These are phyloP conservation scores for Yamadazyma phyllophila DNA, from an alignment of 805 yeast genomes.

Conservation along the genomic window DNA sequence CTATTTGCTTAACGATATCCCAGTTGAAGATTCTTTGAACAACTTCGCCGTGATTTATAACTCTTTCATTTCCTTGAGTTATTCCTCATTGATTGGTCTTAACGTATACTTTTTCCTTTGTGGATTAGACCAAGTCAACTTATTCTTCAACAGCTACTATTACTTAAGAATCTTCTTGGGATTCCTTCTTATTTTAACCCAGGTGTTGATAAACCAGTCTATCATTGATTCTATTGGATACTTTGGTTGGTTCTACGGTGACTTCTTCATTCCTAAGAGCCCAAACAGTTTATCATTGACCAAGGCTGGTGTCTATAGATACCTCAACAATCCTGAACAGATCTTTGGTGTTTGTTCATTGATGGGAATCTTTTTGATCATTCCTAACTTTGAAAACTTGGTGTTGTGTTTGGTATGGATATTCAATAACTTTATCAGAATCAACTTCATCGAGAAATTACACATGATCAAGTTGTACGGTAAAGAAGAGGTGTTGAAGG, in stretches of 20 bases:
- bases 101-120: constrained; percentile 28
- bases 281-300: constrained; percentile 45
- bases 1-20: constrained; percentile 61
- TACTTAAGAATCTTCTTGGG: constrained; percentile 61
- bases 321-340: constrained; percentile 80
- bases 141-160: constrained; percentile 37
- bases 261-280: constrained; percentile 64
- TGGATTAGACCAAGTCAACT: constrained; percentile 13
- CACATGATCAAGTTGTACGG: constrained; percentile 80
- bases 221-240: constrained; percentile 72
- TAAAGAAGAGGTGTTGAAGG: constrained; percentile 53
- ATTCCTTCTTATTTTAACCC: constrained; percentile 51
- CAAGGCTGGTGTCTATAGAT: constrained; percentile 78
- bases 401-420: constrained; percentile 60
- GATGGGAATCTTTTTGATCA: constrained; percentile 69
- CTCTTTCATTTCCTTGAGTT: constrained; percentile 50
- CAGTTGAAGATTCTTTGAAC: constrained; percentile 62
- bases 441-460: constrained; percentile 71
- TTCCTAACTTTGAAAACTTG: constrained; percentile 50
- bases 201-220: constrained; percentile 66
- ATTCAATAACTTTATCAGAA: constrained; percentile 59
- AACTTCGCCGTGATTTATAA: constrained; percentile 72
- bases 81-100: constrained; percentile 48
- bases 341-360: constrained; percentile 74
- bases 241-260: constrained; percentile 91